These are phyloP conservation scores for Kappamyces sp. DNA, from an alignment of 192 early-diverging fungal species.

Conservation along the genomic window DNA sequence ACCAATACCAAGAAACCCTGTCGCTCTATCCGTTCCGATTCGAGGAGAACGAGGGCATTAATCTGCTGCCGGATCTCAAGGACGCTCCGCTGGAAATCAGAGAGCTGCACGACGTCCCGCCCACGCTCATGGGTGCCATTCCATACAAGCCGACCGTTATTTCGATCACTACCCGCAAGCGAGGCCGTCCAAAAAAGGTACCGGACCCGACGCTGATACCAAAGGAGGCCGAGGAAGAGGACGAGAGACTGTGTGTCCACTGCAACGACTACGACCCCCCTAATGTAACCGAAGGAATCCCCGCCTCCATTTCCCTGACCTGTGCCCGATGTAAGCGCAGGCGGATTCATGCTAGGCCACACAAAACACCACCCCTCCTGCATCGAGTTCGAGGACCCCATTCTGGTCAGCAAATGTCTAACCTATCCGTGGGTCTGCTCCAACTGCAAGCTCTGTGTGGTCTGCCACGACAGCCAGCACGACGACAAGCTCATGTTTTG, in stretches of 20 bases:
- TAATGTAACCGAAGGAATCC: not conserved
- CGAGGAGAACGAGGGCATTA: conserved; percentile 18
- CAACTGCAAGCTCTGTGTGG: conserved; percentile 45
- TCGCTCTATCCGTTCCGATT: conserved; percentile 30
- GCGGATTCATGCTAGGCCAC: too few relatives aligned
- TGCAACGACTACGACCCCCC: conserved; percentile 19
- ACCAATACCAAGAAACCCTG: conserved; percentile 42
- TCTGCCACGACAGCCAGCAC: conserved; percentile 43
- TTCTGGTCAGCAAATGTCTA: conserved; percentile 34
- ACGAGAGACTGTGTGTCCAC: conserved; percentile 19
- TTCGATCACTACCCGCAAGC: not conserved
- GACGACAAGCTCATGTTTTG: conserved; percentile 50
- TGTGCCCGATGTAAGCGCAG: conserved; percentile 22
- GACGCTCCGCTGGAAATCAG: not conserved
- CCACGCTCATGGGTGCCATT: conserved; percentile 3
- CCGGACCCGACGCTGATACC: conserved; percentile 12
- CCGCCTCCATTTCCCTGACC: conserved; percentile 10
- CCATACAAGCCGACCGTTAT: not conserved
- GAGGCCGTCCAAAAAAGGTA: conserved; percentile 11
- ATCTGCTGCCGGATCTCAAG: not conserved
- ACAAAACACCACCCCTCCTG: conserved; percentile 38
- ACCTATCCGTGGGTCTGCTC: conserved; percentile 46
- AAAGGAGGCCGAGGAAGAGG: conserved; percentile 17
- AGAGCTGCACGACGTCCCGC: not conserved
- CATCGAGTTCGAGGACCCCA: conserved; percentile 40